These are phyloP conservation scores for Nyssa sinensis DNA, from an alignment of 148 eudicot genomes.

Conservation along the genomic window DNA sequence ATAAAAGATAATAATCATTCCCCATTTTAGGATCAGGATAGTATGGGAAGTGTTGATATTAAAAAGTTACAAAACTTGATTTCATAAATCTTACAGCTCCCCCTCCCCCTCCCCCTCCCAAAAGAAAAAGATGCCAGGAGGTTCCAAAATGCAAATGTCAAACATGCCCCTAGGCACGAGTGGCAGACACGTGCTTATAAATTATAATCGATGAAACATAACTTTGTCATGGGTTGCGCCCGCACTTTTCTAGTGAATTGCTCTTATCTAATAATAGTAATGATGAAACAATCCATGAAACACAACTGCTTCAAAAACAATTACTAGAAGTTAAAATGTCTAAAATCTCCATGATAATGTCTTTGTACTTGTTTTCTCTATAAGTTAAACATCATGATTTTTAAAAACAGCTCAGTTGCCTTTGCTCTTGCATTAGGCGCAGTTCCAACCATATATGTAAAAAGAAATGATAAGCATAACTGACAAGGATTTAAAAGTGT, in stretches of 20 bases:
- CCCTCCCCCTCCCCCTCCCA: background rate
- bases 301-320: background rate
- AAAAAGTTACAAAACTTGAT: background rate
- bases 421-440: background rate
- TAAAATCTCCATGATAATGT: background rate
- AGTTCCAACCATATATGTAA: background rate
- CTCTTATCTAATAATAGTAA: too few species aligned
- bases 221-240: too few species aligned
- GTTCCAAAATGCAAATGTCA: too few species aligned
- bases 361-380: background rate
- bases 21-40: background rate
- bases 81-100: background rate
- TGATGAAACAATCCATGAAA: background rate
- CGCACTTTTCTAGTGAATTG: too few species aligned
- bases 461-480: background rate
- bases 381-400: background rate
- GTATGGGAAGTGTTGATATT: background rate
- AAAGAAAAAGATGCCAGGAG: background rate
- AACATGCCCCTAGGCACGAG: background rate
- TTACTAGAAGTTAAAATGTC: background rate
- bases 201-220: background rate
- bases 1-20: background rate
- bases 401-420: background rate
- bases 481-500: background rate
- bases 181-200: background rate